Evolutionary conservation across 2,329 filamentous ascomycete genomes (phyloP).

Genomic region (Pyrenophora tritici-repentis): DNA sequence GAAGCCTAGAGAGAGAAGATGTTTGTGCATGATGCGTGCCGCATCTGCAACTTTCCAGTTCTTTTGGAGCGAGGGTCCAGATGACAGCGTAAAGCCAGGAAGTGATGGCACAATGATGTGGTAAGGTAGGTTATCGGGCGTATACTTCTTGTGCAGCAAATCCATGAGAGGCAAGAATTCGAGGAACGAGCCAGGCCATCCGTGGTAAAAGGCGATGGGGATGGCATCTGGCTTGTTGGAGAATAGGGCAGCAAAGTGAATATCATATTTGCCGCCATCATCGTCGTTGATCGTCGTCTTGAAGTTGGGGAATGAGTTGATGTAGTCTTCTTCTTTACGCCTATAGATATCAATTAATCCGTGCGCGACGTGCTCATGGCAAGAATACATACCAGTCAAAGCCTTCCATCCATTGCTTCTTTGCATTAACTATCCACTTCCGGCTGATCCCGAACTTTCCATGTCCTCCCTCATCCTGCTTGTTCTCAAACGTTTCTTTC

Average conservation of each 20-base stretch:
- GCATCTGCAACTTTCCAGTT: conserved; percentile 51
- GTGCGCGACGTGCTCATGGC: background rate
- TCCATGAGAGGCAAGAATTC: conserved; percentile 62
- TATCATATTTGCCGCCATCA: conserved; percentile 43
- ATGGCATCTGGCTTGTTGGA: conserved; percentile 56
- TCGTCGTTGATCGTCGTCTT: conserved; percentile 50
- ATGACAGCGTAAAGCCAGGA: conserved; percentile 60
- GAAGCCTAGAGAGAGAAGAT: conserved; percentile 62
- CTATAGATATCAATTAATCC: conserved; percentile 9
- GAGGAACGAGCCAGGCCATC: conserved; percentile 60
- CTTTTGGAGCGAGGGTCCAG: conserved; percentile 52
- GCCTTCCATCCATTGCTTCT: conserved; percentile 35
- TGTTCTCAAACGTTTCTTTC: conserved; percentile 39
- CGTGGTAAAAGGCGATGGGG: conserved; percentile 59
- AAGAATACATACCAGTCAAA: conserved; percentile 41
- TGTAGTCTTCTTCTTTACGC: conserved; percentile 48
- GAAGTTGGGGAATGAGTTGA: conserved; percentile 60
- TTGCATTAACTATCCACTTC: conserved; percentile 37
- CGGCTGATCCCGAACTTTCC: conserved; percentile 39
- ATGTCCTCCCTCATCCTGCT: conserved; percentile 29
- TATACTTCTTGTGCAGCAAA: conserved; percentile 55
- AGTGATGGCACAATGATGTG: conserved; percentile 62
- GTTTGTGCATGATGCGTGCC: conserved; percentile 54
- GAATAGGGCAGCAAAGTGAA: conserved; percentile 63
- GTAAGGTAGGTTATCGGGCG: conserved; percentile 58